Base-by-base conservation (phyloP, 2,329 filamentous ascomycete genomes). In the Rosellinia necatrix region DNA sequence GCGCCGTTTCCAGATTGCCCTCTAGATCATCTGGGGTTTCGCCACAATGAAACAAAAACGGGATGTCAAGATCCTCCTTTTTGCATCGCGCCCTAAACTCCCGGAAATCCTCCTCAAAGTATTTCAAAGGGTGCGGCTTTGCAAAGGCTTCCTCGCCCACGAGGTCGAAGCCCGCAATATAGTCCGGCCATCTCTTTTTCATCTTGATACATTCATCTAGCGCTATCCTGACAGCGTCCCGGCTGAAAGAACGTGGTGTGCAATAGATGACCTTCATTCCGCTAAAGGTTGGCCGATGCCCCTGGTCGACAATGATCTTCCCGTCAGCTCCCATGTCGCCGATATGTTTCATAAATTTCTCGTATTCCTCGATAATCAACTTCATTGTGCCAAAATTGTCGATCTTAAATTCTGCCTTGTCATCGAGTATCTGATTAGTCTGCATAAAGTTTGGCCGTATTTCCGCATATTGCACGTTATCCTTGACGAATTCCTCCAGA, bases 1-100 rank as follows among this genome's bases (percentile, higher is more conserved):
- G 78, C 3, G 88, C 86, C 60, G 90, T 87, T 46, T 86, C 77
- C 0, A 92, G 74, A 67, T 91, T 92, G 15, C 81, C 84, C 60
- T 91, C 85, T 1, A 80, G 79, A 4, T 84, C 81, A 21, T 90
- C 85, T 4, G 90, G 76, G 1, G 88, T 90, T 73, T 92, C 89
- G 21, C 88, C 89, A 61, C 88, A 90, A 72, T 92, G 88, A 66
- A 91, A 89, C 34, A 91, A 75, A 66, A 91, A 90, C 0, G 88
- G 88, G 2, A 91, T 88, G 0, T 84, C 77, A 3, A 88, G 51
- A 3, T 59, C 37, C 13, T 77, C 67, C 3, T 64, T 54, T 29
- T 72, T 64, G 65, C 82, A 85, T 6, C 75, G 75, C 21, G 73
- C 65, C 43, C 74, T 67, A 62, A 85, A 83, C 1, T 74, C 72